Evolutionary conservation across 306 rosid species (phyloP).

Genomic region (Astragalus membranaceus): DNA sequence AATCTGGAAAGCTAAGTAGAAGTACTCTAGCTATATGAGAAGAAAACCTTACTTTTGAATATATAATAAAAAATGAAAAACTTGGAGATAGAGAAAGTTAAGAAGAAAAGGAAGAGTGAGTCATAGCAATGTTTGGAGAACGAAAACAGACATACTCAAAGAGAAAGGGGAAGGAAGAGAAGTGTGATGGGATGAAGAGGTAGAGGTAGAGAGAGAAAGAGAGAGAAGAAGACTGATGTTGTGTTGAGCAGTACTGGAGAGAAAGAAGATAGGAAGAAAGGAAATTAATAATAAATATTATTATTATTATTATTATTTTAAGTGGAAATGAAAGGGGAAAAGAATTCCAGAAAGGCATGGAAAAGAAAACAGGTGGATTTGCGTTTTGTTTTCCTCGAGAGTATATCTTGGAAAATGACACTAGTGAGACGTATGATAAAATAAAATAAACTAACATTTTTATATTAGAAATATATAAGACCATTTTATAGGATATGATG

Average conservation of each 20-base stretch:
- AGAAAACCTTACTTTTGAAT: constrained; percentile 2
- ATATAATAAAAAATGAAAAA: neutral
- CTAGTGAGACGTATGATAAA: constrained; percentile 36
- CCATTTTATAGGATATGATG: constrained; percentile 21
- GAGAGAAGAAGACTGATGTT: constrained; percentile 16
- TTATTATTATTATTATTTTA: neutral
- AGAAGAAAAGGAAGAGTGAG: constrained; percentile 18
- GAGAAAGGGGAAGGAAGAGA: constrained; percentile 22
- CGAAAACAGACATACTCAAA: constrained; percentile 35
- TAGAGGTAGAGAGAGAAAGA: constrained; percentile 7
- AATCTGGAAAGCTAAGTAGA: constrained; percentile 28
- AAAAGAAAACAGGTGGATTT: constrained; percentile 36
- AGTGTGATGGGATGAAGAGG: neutral
- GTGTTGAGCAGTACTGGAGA: neutral
- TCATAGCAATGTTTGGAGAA: constrained; percentile 28
- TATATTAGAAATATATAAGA: neutral
- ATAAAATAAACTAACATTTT: constrained; percentile 1
- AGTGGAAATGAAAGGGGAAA: constrained; percentile 3
- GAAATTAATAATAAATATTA: neutral
- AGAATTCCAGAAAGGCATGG: constrained; percentile 31
- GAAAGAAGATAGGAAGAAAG: neutral
- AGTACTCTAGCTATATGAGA: constrained; percentile 20
- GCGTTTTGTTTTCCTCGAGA: constrained; percentile 44
- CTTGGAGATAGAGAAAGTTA: neutral
- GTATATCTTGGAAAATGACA: constrained; percentile 91